phyloP scores from a whole-genome alignment of 139 green algal species.

The Chlamydomonas applanata region DNA sequence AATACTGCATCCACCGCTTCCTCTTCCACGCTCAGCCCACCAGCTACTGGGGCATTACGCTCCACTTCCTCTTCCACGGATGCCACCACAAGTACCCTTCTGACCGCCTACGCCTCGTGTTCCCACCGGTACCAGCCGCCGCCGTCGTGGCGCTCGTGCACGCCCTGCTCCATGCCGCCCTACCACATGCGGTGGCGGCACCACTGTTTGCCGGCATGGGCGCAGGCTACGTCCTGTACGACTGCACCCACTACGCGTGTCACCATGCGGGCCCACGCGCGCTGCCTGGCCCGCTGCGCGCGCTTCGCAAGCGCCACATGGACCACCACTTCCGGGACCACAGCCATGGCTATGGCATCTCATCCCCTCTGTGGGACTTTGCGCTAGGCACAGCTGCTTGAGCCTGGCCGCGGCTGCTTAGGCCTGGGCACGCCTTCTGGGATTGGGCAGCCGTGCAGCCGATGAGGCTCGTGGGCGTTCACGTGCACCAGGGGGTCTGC shows the following conservation, averaged over 20 bases:
- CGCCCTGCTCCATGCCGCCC: constrained; percentile 15
- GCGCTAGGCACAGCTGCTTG: constrained; percentile 73
- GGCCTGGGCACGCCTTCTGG: too few relatives aligned
- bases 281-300: constrained; percentile 25
- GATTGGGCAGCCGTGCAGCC: too few relatives aligned
- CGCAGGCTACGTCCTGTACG: constrained; percentile 89
- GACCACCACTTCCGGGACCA: constrained; percentile 79
- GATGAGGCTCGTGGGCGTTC: too few relatives aligned
- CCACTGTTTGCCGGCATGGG: constrained; percentile 72
- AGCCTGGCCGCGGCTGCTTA: too few relatives aligned
- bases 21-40: constrained; percentile 76
- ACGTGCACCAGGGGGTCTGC: too few relatives aligned
- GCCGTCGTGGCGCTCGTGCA: constrained; percentile 46
- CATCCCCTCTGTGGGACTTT: constrained; percentile 68
- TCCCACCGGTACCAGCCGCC: constrained; percentile 80
- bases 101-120: constrained; percentile 86
- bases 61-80: constrained; percentile 94
- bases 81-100: constrained; percentile 95
- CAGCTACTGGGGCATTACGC: constrained; percentile 64
- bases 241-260: constrained; percentile 85
- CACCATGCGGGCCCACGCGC: constrained; percentile 47
- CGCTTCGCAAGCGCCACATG: constrained; percentile 62
- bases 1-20: constrained; percentile 93
- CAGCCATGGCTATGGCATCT: constrained; percentile 74
- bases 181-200: constrained; percentile 32